Percentiles rank a stretch among this genome's conserved stretches.
Conservation (phyloP, 441 rosid species). For the Syzygium malaccense region DNA sequence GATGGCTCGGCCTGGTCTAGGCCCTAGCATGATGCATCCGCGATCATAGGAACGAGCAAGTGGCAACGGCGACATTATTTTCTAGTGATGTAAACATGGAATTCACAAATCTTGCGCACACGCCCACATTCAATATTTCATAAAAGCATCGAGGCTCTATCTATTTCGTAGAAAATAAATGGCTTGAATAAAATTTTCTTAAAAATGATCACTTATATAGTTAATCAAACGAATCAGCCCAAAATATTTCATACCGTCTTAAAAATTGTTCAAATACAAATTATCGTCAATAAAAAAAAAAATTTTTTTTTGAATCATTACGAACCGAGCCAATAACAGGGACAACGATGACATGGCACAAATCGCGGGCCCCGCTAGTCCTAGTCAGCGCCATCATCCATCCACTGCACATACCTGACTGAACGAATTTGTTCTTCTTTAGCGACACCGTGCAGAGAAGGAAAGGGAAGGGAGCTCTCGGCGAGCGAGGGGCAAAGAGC, state of each 20-base stretch:
- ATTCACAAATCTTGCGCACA: too few relatives aligned
- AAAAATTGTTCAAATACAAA: not conserved
- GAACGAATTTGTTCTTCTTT: not conserved
- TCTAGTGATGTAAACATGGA: too few relatives aligned
- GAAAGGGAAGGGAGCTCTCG: not conserved
- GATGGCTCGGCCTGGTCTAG: constrained; percentile 69
- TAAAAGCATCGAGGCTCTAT: too few relatives aligned
- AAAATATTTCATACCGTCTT: rapidly evolving
- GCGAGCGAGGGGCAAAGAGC: not conserved
- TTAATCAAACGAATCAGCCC: not conserved
- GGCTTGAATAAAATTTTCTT: rapidly evolving
- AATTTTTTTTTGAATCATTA: not conserved
- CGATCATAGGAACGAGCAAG: constrained; percentile 63
- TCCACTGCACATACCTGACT: too few relatives aligned
- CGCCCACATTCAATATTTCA: too few relatives aligned
- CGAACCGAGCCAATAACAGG: not conserved
- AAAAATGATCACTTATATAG: rapidly evolving
- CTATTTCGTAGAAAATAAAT: too few relatives aligned
- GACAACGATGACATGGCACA: not conserved
- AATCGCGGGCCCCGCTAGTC: not conserved
- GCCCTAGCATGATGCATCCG: constrained; percentile 67
- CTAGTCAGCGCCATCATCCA: not conserved
- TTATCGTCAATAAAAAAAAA: too few relatives aligned
- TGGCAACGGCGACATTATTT: too few relatives aligned
- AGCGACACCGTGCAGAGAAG: not conserved